Evolutionary conservation across 371 early-diverging fungal genomes (phyloP).

Genomic region (Syncephalastrum monosporum): DNA sequence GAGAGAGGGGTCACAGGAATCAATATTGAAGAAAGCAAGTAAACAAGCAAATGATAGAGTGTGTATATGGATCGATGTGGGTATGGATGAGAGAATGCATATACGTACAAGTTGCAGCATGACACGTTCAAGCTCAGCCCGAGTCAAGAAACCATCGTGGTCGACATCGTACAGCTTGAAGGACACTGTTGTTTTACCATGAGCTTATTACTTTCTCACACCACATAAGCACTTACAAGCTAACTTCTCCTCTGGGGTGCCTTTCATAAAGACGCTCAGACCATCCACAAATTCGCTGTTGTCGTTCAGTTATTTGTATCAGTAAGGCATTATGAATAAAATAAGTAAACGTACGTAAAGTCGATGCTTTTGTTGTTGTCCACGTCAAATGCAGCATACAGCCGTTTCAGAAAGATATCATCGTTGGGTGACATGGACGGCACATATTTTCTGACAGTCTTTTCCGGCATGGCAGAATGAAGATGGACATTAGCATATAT

Average conservation of each 20-base stretch:
- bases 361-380: constrained; percentile 70
- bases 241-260: constrained; percentile 77
- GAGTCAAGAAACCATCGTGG: constrained; percentile 76
- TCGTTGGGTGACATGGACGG: constrained; percentile 61
- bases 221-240: constrained; percentile 53
- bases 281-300: constrained; percentile 75
- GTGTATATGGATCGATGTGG: background rate
- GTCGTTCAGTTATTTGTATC: too few species aligned
- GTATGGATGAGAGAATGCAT: background rate
- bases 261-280: constrained; percentile 76
- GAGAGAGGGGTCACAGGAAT: background rate
- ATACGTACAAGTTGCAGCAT: constrained; percentile 70
- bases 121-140: constrained; percentile 70
- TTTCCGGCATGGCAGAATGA: background rate
- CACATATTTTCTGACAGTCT: constrained; percentile 44
- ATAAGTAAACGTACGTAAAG: constrained; percentile 38
- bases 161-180: constrained; percentile 84
- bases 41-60: background rate
- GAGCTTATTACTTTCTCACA: constrained; percentile 1
- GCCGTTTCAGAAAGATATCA: constrained; percentile 72
- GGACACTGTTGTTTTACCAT: constrained; percentile 55
- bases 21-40: constrained; percentile 2
- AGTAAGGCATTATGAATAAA: background rate
- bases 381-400: constrained; percentile 81
- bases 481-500: background rate